Evolutionary conservation across 1,139 yeast genomes (phyloP).

Genomic region (Saccharomycopsis hybrid): DNA sequence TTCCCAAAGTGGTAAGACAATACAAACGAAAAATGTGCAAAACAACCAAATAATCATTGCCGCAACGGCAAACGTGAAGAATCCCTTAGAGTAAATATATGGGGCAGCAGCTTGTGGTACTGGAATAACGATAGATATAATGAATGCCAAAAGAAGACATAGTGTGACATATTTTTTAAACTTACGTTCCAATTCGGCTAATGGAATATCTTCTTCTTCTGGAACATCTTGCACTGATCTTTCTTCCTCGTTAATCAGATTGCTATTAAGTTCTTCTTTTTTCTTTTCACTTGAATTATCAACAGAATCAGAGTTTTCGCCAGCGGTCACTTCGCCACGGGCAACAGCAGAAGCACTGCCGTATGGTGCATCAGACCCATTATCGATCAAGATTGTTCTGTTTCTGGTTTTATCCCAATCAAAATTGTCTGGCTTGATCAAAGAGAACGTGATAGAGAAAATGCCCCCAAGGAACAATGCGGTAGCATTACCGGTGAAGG

Average conservation of each 20-base stretch:
- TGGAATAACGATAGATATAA: slow-evolving; percentile 27
- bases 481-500: slow-evolving; percentile 27
- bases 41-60: slow-evolving; percentile 31
- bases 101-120: slow-evolving; percentile 30
- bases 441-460: slow-evolving; percentile 29
- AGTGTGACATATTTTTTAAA: slow-evolving; percentile 23
- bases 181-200: slow-evolving; percentile 21
- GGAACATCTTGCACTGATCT: slow-evolving; percentile 22
- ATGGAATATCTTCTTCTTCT: slow-evolving; percentile 20
- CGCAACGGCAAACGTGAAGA: slow-evolving; percentile 28
- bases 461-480: slow-evolving; percentile 31
- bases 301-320: slow-evolving; percentile 18
- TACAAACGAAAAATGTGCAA: slow-evolving; percentile 27
- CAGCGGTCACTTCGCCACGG: neutral
- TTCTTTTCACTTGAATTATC: slow-evolving; percentile 10
- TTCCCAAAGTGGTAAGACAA: slow-evolving; percentile 29
- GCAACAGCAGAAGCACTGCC: no score
- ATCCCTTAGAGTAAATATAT: slow-evolving; percentile 27
- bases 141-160: slow-evolving; percentile 20
- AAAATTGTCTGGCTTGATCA: slow-evolving; percentile 35
- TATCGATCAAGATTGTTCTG: slow-evolving; percentile 29
- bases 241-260: slow-evolving; percentile 9
- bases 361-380: slow-evolving; percentile 12
- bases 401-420: slow-evolving; percentile 33
- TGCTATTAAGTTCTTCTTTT: neutral